These are phyloP conservation scores for Hypoxylon cercidicola DNA, from an alignment of 495 filamentous ascomycete genomes.

Conservation along the genomic window DNA sequence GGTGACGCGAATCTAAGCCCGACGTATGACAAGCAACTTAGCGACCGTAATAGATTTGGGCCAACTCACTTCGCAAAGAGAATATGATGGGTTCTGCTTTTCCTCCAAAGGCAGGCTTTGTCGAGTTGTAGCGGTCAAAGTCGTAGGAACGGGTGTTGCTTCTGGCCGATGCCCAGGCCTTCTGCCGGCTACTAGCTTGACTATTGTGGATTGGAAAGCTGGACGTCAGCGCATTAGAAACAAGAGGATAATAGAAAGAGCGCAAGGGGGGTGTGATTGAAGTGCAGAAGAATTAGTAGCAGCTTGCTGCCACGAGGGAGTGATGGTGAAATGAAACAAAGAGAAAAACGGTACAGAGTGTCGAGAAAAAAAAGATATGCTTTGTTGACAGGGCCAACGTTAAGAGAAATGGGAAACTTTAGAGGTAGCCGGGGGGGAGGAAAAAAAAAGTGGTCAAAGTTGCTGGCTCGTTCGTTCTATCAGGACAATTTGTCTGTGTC, in stretches of 20 bases:
- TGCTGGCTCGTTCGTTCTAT: constrained; percentile 39
- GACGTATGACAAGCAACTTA: constrained; percentile 39
- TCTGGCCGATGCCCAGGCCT: constrained; percentile 51
- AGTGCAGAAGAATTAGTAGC: constrained; percentile 40
- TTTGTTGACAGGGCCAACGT: constrained; percentile 48
- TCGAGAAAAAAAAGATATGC: constrained; percentile 33
- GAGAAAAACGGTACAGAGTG: constrained; percentile 36
- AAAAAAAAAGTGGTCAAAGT: constrained; percentile 44
- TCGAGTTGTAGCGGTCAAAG: constrained; percentile 10
- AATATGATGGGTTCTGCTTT: constrained; percentile 34
- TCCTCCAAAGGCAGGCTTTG: constrained; percentile 40
- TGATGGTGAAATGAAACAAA: constrained; percentile 42
- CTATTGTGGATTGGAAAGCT: constrained; percentile 50
- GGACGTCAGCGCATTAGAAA: constrained; percentile 46
- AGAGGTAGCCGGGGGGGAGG: constrained; percentile 41
- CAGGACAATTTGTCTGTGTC: constrained; percentile 35
- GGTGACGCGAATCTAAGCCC: constrained; percentile 42
- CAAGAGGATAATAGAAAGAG: constrained; percentile 44
- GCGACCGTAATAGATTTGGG: constrained; percentile 18
- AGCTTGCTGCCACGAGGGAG: constrained; percentile 48
- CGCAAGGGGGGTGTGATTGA: constrained; percentile 39
- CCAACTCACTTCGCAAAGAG: constrained; percentile 40
- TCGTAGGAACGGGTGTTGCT: constrained; percentile 35
- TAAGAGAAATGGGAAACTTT: constrained; percentile 36
- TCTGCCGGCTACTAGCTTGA: constrained; percentile 52